Evolutionary conservation across 108 stramenopile genomes (phyloP).

Genomic region (Cyclotella cryptica): DNA sequence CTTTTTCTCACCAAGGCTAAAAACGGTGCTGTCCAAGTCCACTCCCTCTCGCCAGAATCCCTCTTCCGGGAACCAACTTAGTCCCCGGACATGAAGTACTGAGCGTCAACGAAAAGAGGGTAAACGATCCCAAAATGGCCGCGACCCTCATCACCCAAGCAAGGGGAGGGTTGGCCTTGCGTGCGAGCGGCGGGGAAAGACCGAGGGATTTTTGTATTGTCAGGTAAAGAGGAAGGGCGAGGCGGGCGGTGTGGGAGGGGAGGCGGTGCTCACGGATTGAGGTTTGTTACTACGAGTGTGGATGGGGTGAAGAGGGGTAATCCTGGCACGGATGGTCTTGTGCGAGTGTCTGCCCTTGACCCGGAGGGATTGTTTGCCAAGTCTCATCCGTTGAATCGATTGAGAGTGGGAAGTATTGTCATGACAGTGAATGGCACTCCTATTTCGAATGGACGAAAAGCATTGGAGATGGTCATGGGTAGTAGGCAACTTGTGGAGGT

Average conservation of each 20-base stretch:
- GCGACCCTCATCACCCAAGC: conserved; percentile 40
- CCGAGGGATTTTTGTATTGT: conserved; percentile 44
- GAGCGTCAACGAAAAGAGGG: conserved; percentile 48
- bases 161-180: conserved; percentile 20
- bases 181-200: conserved; percentile 25
- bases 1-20: conserved; percentile 39
- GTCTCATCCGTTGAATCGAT: conserved; percentile 38
- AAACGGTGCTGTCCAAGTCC: conserved; percentile 47
- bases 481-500: conserved; percentile 38
- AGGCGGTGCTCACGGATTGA: conserved; percentile 28
- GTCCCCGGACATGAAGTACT: conserved; percentile 42
- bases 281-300: conserved; percentile 38
- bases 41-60: conserved; percentile 28
- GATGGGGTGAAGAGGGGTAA: conserved; percentile 31
- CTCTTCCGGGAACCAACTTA: conserved; percentile 21
- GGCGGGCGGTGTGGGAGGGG: conserved; percentile 6
- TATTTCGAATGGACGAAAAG: conserved; percentile 26
- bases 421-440: conserved; percentile 41
- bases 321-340: conserved; percentile 29
- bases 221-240: conserved; percentile 31
- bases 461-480: conserved; percentile 44
- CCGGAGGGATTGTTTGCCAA: conserved; percentile 36
- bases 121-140: conserved; percentile 51
- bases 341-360: conserved; percentile 33
- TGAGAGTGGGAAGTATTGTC: conserved; percentile 34